phyloP scores from a whole-genome alignment of 2,329 filamentous ascomycete genomes.

The Pseudogymnoascus sp. region DNA sequence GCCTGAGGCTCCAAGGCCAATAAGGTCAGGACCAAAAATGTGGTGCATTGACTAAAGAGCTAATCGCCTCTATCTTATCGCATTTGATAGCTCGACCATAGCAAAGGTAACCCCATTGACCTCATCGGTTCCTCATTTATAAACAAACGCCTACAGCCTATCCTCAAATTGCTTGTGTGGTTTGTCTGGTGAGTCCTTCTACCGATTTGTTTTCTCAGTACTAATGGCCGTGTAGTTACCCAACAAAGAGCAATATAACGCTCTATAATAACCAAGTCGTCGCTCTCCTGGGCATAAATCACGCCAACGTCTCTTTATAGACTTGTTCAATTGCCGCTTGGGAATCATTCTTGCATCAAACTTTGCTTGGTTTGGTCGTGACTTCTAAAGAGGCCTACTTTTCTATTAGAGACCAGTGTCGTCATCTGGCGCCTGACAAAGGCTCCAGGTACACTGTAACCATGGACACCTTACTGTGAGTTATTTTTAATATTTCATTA shows the following conservation, averaged over 20 bases:
- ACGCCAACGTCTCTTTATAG: not conserved
- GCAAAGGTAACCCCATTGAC: constrained; percentile 1
- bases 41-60: not conserved
- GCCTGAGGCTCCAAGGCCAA: constrained; percentile 3
- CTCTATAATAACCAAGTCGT: not conserved
- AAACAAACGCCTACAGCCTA: not conserved
- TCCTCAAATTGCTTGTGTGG: not conserved
- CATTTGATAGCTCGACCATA: constrained; percentile 6
- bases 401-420: constrained; percentile 1
- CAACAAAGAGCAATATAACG: not conserved
- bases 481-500: constrained; percentile 10
- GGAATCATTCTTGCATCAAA: not conserved
- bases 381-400: not conserved
- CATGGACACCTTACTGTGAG: constrained; percentile 45
- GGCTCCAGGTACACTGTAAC: not conserved
- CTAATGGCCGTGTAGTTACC: not conserved
- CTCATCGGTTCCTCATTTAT: constrained; percentile 4
- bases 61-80: constrained; percentile 7
- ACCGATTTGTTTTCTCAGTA: not conserved
- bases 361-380: not conserved
- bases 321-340: not conserved
- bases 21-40: not conserved
- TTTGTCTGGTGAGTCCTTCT: not conserved
- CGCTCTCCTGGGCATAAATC: not conserved
- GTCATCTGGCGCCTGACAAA: not conserved